phyloP scores from a whole-genome alignment of 495 filamentous ascomycete genomes.

The Sporormia fimetaria region DNA sequence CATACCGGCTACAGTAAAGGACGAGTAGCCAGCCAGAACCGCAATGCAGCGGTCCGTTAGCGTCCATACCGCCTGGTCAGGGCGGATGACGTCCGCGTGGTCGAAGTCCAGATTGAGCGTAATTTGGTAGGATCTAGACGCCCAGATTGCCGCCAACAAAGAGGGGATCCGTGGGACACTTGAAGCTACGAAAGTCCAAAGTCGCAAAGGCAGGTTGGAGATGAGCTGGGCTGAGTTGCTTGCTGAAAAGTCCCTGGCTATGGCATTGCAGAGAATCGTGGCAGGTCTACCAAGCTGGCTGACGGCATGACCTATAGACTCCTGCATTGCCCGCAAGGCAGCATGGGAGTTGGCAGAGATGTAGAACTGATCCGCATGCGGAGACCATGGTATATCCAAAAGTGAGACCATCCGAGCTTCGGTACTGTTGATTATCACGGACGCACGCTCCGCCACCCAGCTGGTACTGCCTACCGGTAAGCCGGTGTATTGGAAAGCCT shows the following conservation, averaged over 20 bases:
- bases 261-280: conserved; percentile 1
- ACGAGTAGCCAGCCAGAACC: conserved; percentile 66
- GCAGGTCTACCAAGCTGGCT: conserved; percentile 11
- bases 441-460: too few species aligned
- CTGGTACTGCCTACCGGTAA: too few species aligned
- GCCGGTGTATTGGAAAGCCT: too few species aligned
- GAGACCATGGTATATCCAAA: conserved; percentile 39
- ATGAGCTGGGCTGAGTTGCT: too few species aligned
- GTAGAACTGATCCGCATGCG: conserved; percentile 26
- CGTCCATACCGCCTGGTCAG: conserved; percentile 44
- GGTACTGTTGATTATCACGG: too few species aligned
- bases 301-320: conserved; percentile 16
- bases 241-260: too few species aligned
- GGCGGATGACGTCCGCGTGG: conserved; percentile 2
- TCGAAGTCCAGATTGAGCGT: conserved; percentile 18
- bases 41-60: conserved; percentile 67
- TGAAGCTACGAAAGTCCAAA: too few species aligned
- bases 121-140: conserved; percentile 21
- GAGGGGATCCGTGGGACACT: too few species aligned
- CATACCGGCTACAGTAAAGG: conserved; percentile 59
- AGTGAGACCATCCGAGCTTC: too few species aligned
- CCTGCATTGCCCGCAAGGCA: conserved; percentile 26
- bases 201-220: too few species aligned
- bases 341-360: conserved; percentile 26
- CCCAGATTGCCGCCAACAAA: too few species aligned